phyloP scores from a whole-genome alignment of 306 rosid species.

The Lathyrus aphaca region DNA sequence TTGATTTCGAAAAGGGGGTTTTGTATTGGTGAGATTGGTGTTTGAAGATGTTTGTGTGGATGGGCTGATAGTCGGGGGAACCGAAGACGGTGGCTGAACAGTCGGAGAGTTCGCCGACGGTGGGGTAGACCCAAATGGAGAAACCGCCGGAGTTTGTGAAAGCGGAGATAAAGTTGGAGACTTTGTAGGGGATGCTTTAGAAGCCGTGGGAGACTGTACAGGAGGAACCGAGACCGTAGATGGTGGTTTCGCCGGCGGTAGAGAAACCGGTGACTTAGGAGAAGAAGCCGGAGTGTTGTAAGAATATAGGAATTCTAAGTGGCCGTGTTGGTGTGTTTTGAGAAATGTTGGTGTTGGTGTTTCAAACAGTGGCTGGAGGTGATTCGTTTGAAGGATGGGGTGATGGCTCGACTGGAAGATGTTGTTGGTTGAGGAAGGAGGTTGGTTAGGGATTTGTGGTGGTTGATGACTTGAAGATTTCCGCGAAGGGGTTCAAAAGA shows the following conservation, averaged over 20 bases:
- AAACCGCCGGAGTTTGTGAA: constrained; percentile 47
- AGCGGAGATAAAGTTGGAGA: constrained; percentile 64
- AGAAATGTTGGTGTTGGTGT: not conserved
- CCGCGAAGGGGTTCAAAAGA: too few species aligned
- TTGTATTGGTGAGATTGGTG: too few species aligned
- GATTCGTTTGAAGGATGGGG: too few species aligned
- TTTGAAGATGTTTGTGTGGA: too few species aligned
- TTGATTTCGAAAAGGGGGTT: too few species aligned
- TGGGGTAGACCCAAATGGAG: constrained; percentile 48
- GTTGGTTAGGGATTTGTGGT: too few species aligned
- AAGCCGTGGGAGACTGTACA: constrained; percentile 30
- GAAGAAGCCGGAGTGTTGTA: constrained; percentile 73
- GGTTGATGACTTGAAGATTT: too few species aligned
- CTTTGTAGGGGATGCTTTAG: constrained; percentile 52
- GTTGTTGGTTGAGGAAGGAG: too few species aligned
- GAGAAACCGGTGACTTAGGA: constrained; percentile 46
- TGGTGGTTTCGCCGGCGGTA: constrained; percentile 40
- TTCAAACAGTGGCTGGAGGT: too few species aligned
- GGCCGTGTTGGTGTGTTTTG: not conserved
- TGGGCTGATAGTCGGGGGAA: constrained; percentile 56
- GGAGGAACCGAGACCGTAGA: constrained; percentile 36
- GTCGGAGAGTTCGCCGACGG: constrained; percentile 49
- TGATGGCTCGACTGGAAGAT: too few species aligned
- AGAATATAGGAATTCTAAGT: constrained; percentile 11
- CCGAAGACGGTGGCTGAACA: constrained; percentile 36